Evolutionary conservation across 768 basidiomycete genomes (phyloP).

Genomic region (Candolleomyces aberdarensis): DNA sequence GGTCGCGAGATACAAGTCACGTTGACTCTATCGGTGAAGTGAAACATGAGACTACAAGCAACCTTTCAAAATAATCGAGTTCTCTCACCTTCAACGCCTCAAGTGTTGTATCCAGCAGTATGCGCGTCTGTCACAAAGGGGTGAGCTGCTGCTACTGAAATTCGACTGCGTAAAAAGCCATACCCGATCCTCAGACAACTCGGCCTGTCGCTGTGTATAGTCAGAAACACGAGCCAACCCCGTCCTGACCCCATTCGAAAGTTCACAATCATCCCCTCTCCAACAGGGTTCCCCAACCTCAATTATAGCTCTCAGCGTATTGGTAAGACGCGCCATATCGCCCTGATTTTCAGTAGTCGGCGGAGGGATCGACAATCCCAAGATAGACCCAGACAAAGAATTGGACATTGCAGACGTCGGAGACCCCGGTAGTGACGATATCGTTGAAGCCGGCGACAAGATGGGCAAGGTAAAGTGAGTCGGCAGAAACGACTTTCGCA

Average conservation of each 20-base stretch:
- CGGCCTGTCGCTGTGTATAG: constrained; percentile 69
- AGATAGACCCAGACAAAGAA: constrained; percentile 26
- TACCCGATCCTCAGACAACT: constrained; percentile 72
- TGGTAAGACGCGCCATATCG: constrained; percentile 79
- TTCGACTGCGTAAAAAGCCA: constrained; percentile 18
- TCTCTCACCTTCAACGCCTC: constrained; percentile 69
- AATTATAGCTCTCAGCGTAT: constrained; percentile 72
- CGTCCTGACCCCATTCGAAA: constrained; percentile 72
- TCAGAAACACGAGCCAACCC: constrained; percentile 67
- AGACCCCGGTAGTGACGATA: constrained; percentile 32
- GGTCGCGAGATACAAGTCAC: constrained; percentile 84
- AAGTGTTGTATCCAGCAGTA: constrained; percentile 62
- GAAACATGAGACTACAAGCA: background rate
- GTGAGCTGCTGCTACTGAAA: constrained; percentile 1
- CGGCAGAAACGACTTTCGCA: constrained; percentile 59
- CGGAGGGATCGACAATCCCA: constrained; percentile 21
- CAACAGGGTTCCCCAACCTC: constrained; percentile 82
- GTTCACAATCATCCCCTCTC: constrained; percentile 78
- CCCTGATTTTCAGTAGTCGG: constrained; percentile 49
- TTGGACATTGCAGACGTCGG: constrained; percentile 29
- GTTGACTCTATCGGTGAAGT: constrained; percentile 32
- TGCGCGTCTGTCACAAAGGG: constrained; percentile 48
- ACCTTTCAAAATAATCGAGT: constrained; percentile 2
- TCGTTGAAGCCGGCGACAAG: constrained; percentile 37
- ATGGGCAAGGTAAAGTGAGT: constrained; percentile 67